Percentiles rank a stretch among this genome's conserved stretches.
Conservation (phyloP, 2,329 filamentous ascomycete species). For the Talaromyces albobiverticillius region DNA sequence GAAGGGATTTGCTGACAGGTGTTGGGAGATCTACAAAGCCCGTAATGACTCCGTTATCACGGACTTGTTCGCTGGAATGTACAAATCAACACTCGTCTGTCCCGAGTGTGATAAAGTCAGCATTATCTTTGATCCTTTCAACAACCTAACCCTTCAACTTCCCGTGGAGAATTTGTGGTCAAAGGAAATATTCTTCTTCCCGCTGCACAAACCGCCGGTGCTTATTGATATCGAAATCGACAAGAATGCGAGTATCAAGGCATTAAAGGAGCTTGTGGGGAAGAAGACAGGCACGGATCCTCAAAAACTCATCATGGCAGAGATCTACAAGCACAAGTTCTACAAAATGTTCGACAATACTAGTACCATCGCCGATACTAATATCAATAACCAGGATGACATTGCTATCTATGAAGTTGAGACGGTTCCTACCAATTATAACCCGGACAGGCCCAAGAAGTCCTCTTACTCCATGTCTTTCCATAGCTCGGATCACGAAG, state of each 20-base stretch:
- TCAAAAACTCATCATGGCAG: constrained; percentile 69
- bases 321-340: constrained; percentile 79
- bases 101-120: constrained; percentile 90
- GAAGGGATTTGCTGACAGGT: constrained; percentile 77
- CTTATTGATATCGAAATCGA: constrained; percentile 74
- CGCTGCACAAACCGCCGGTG: constrained; percentile 68
- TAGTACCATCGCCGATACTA: constrained; percentile 65
- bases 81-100: constrained; percentile 95
- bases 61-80: constrained; percentile 95
- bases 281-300: constrained; percentile 51
- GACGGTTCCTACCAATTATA: constrained; percentile 72
- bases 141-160: constrained; percentile 85
- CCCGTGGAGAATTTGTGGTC: constrained; percentile 82
- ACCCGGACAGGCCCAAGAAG: constrained; percentile 52
- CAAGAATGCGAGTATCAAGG: constrained; percentile 60
- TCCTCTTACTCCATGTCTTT: constrained; percentile 26
- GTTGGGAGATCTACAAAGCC: constrained; percentile 87
- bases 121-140: constrained; percentile 98
- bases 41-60: constrained; percentile 94
- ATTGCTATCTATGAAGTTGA: constrained; percentile 77
- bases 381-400: constrained; percentile 61
- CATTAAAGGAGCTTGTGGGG: constrained; percentile 51
- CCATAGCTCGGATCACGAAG: constrained; percentile 35
- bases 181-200: constrained; percentile 72
- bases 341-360: constrained; percentile 81